Conservation (phyloP, 1,284 basidiomycete genomes). For the Binderoboletus segoi region DNA sequence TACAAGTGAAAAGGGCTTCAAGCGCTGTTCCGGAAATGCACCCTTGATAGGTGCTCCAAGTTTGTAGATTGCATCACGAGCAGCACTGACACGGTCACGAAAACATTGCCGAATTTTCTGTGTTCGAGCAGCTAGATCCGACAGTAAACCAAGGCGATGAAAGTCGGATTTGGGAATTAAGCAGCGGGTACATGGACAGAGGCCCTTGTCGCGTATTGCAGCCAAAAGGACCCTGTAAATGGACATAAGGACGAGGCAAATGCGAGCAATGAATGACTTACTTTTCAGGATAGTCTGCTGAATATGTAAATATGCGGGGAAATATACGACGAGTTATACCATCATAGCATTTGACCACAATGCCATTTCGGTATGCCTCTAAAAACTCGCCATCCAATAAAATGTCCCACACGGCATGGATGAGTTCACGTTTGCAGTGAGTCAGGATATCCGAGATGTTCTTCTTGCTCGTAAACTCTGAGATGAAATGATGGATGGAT, state of each 20-base stretch:
- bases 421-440: neutral
- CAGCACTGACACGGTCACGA: no score
- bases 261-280: neutral
- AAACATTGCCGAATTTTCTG: no score
- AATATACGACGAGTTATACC: neutral
- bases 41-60: no score
- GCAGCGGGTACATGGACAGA: conserved; percentile 7
- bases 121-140: no score
- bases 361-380: neutral
- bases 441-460: no score
- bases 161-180: no score
- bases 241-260: neutral
- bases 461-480: no score
- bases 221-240: conserved; percentile 30
- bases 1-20: no score
- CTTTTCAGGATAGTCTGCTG: conserved; percentile 2
- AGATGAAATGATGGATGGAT: no score
- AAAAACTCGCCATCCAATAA: neutral
- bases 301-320: neutral
- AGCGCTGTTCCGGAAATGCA: no score
- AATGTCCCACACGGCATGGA: neutral
- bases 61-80: no score
- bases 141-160: no score
- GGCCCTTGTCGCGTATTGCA: conserved; percentile 33
- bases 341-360: neutral